Evolutionary conservation across 345 rosid genomes (phyloP).

Genomic region (Hypericum perforatum): DNA sequence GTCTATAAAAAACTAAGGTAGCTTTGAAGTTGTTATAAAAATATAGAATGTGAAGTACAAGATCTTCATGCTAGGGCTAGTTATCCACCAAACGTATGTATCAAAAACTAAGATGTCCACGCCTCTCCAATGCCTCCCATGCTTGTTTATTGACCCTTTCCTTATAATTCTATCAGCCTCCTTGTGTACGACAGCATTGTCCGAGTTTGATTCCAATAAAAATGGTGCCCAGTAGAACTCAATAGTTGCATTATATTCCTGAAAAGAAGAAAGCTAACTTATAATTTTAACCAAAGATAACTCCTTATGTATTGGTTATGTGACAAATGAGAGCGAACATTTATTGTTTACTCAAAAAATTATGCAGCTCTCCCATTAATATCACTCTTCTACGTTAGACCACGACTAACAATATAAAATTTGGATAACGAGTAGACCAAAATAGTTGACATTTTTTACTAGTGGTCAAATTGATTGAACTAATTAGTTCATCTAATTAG

Average conservation of each 20-base stretch:
- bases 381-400: no score
- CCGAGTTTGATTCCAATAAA: constrained; percentile 90
- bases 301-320: neutral
- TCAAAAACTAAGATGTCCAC: constrained; percentile 77
- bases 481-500: no score
- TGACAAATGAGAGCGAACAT: neutral
- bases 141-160: constrained; percentile 87
- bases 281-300: neutral
- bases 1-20: no score
- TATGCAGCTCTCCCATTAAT: no score
- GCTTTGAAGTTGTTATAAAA: no score
- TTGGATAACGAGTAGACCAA: no score
- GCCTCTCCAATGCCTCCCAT: constrained; percentile 85
- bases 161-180: constrained; percentile 73
- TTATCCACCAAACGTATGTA: constrained; percentile 94
- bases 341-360: no score
- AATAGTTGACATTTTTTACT: no score
- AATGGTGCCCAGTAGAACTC: constrained; percentile 99
- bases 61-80: constrained; percentile 67
- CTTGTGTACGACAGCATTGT: constrained; percentile 66
- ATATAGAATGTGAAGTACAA: constrained; percentile 26
- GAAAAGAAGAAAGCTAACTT: neutral
- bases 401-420: no score
- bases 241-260: constrained; percentile 91
- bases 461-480: no score